A percentile compares a stretch with the other conserved stretches of the same genome.
Evolutionary conservation across 805 yeast species (phyloP).

Genomic region (Saccharomycopsis sp.): DNA sequence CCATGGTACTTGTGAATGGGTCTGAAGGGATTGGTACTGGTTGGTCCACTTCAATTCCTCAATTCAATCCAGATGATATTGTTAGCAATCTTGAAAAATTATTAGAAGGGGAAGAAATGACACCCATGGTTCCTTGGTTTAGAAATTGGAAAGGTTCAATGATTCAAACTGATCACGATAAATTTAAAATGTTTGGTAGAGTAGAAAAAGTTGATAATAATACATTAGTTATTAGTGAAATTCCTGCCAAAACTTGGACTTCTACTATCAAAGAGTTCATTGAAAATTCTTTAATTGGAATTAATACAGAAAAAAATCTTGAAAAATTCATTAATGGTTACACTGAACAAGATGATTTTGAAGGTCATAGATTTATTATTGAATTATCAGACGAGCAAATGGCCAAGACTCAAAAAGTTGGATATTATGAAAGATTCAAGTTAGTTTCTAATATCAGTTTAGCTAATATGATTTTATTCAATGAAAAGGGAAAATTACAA

Average conservation of each 20-base stretch:
- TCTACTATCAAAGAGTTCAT: conserved; percentile 79
- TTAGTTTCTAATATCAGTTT: conserved; percentile 56
- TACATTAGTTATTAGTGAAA: conserved; percentile 80
- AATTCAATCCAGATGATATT: conserved; percentile 78
- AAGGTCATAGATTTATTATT: conserved; percentile 68
- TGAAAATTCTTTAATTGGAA: conserved; percentile 16
- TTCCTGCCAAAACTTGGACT: conserved; percentile 92
- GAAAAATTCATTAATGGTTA: conserved; percentile 17
- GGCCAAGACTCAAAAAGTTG: conserved; percentile 64
- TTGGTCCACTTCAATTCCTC: conserved; percentile 92
- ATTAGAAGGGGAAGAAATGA: conserved; percentile 61
- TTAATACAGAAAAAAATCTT: conserved; percentile 58
- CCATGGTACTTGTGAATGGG: conserved; percentile 92
- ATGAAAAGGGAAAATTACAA: conserved; percentile 76
- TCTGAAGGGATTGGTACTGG: conserved; percentile 99
- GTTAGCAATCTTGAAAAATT: conserved; percentile 62
- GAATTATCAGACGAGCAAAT: conserved; percentile 71
- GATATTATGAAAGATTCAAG: conserved; percentile 78
- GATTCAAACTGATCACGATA: conserved; percentile 53
- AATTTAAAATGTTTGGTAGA: conserved; percentile 66
- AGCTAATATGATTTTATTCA: conserved; percentile 93
- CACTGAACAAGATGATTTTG: conserved; percentile 68
- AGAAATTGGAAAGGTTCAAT: conserved; percentile 90
- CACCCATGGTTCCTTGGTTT: conserved; percentile 84
- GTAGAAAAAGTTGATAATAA: conserved; percentile 73